Evolutionary conservation across 106 monocot genomes (phyloP).

Genomic region (Agapanthus africanus): DNA sequence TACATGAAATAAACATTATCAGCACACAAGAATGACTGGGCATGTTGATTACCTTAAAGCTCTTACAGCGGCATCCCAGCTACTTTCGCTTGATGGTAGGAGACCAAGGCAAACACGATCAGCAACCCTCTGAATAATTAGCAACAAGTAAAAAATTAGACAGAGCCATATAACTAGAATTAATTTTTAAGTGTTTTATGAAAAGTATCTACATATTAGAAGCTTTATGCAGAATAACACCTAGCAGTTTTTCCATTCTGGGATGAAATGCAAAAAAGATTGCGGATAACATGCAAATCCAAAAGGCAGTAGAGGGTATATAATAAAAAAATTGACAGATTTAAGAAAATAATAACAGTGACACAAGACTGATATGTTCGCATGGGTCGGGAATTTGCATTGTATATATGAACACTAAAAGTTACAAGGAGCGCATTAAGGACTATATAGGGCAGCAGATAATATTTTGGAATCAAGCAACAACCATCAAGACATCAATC

Average conservation of each 20-base stretch:
- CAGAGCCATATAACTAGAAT: too few species aligned
- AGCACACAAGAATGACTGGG: neutral
- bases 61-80: slow-evolving; percentile 80
- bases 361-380: neutral
- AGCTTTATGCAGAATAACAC: too few species aligned
- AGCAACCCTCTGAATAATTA: slow-evolving; percentile 53
- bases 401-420: neutral
- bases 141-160: neutral
- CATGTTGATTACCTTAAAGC: slow-evolving; percentile 57
- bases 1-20: neutral
- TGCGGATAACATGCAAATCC: neutral
- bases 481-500: neutral
- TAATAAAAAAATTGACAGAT: neutral
- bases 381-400: neutral
- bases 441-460: neutral
- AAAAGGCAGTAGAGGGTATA: neutral
- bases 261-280: too few species aligned
- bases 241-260: too few species aligned
- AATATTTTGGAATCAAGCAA: neutral
- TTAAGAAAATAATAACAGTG: neutral
- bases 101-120: slow-evolving; percentile 94
- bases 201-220: too few species aligned
- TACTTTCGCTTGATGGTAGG: slow-evolving; percentile 82
- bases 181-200: too few species aligned
- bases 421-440: neutral